Evolutionary conservation across 495 filamentous ascomycete species (phyloP), one percentile per base, ranked within the genome.

Genomic region (Tuber brumale): DNA sequence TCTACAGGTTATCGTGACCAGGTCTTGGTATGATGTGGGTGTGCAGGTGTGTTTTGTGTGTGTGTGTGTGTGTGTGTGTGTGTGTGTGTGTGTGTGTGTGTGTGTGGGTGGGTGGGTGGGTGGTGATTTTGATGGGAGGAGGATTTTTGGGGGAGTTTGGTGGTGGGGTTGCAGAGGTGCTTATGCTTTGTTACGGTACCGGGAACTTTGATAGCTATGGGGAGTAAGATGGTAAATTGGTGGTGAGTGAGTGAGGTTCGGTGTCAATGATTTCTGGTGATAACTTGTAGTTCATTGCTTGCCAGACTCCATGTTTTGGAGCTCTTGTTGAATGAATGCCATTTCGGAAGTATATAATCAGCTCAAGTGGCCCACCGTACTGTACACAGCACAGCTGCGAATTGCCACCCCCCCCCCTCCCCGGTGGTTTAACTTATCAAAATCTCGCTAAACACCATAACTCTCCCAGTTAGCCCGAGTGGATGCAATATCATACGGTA

Each of bases 21-120:
- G 57, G 27, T 66, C 57, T 66, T 66, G 57, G 57, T 66, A 66
- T 66, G 57, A 66, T 66, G 57, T 35, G 57, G 57, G 57, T 66
- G 57, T 61, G 57, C 57, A 66, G 27, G 31, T 66, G 3, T n/a
- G 21, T 57, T 39, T 39, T 39, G 1, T 39, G 2, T 4, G 37
- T 39, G 0, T 2, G 0, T 39, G 37, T 39, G 37, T 61, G 7
- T 4, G 0, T 6, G 5, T 39, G 37, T 39, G 37, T 37, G 3
- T 3, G n/a, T n/a, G n/a, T n/a, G n/a, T n/a, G n/a, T n/a, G n/a
- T n/a, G n/a, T n/a, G 37, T 37, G 3, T 3, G 1, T 3, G 37
- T 39, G 5, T 39, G 37, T 2, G 37, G 37, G 37, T 23, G 9
- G n/a, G 48, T 57, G 48, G 0, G 48, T 57, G 48, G 46, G 51